phyloP scores from a whole-genome alignment of 345 rosid genomes.

The Leavenworthia alabamica region DNA sequence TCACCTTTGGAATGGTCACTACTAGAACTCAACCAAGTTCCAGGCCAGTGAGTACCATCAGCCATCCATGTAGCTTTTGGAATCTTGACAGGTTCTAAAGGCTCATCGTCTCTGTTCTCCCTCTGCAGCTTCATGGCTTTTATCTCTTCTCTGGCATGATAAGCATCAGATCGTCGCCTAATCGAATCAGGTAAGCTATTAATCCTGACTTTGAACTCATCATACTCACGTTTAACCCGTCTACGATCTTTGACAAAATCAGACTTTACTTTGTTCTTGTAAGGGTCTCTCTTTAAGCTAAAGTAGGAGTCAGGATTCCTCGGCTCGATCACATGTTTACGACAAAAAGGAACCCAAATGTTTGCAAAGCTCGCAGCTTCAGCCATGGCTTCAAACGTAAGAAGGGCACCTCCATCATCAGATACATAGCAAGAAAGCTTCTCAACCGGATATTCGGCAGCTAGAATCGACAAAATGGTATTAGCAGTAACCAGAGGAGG shows the following conservation, averaged over 20 bases:
- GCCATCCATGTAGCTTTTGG: constrained; percentile 99
- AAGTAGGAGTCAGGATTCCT: constrained; percentile 96
- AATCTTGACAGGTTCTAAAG: constrained; percentile 66
- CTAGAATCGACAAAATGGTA: constrained; percentile 93
- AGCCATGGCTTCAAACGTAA: constrained; percentile 98
- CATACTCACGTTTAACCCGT: constrained; percentile 89
- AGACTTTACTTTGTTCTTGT: constrained; percentile 75
- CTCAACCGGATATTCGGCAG: constrained; percentile 89
- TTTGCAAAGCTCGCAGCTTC: constrained; percentile 99
- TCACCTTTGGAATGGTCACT: constrained; percentile 80
- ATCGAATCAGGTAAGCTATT: constrained; percentile 93
- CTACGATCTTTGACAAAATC: constrained; percentile 96
- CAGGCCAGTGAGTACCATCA: constrained; percentile 99
- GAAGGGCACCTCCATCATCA: constrained; percentile 97
- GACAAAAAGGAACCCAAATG: constrained; percentile 92
- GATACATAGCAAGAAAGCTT: constrained; percentile 98
- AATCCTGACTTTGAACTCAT: constrained; percentile 92
- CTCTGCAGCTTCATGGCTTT: constrained; percentile 93
- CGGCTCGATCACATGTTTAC: constrained; percentile 87
- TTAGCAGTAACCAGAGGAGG: constrained; percentile 98
- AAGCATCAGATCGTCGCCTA: constrained; percentile 94
- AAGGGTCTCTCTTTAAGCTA: constrained; percentile 89
- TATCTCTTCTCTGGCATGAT: constrained; percentile 90
- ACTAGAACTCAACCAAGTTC: constrained; percentile 70
- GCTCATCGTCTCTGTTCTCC: constrained; percentile 63